Evolutionary conservation across 495 filamentous ascomycete species (phyloP).

Genomic region (Trichoderma gamsii): DNA sequence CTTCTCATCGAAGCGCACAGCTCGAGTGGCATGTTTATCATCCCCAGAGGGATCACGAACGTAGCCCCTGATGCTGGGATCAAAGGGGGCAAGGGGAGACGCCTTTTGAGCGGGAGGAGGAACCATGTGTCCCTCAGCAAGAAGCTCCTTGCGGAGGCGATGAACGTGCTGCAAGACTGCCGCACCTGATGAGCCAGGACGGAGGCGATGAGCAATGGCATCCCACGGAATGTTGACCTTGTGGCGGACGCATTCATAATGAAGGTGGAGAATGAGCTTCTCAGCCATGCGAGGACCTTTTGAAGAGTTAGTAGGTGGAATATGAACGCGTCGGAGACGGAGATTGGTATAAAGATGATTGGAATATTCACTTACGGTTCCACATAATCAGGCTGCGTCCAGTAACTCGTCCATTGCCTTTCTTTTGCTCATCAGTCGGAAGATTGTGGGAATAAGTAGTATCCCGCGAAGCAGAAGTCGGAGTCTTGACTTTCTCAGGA

Average conservation of each 20-base stretch:
- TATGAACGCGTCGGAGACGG: neutral
- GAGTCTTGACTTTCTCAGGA: neutral
- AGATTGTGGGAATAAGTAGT: slow-evolving; percentile 5
- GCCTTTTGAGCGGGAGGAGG: slow-evolving; percentile 22
- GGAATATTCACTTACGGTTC: slow-evolving; percentile 16
- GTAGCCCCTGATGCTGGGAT: slow-evolving; percentile 28
- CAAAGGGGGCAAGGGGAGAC: slow-evolving; percentile 16
- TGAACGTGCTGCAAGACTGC: slow-evolving; percentile 27
- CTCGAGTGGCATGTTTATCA: slow-evolving; percentile 17
- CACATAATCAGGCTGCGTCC: slow-evolving; percentile 26
- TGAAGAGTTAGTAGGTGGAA: slow-evolving; percentile 14
- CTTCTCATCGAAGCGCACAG: slow-evolving; percentile 26
- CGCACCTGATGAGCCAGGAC: slow-evolving; percentile 28
- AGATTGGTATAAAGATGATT: neutral
- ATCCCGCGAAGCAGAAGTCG: neutral
- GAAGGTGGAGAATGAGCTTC: slow-evolving; percentile 30
- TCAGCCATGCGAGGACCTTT: slow-evolving; percentile 34
- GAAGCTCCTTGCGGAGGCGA: slow-evolving; percentile 24
- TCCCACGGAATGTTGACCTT: slow-evolving; percentile 29
- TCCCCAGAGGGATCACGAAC: slow-evolving; percentile 22
- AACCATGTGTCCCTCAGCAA: slow-evolving; percentile 32
- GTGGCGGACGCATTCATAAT: slow-evolving; percentile 27
- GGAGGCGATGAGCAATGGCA: slow-evolving; percentile 27
- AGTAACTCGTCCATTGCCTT: slow-evolving; percentile 21
- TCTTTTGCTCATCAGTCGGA: neutral